Evolutionary conservation across 768 basidiomycete species (phyloP).

Genomic region (Aureoboletus auriporus): DNA sequence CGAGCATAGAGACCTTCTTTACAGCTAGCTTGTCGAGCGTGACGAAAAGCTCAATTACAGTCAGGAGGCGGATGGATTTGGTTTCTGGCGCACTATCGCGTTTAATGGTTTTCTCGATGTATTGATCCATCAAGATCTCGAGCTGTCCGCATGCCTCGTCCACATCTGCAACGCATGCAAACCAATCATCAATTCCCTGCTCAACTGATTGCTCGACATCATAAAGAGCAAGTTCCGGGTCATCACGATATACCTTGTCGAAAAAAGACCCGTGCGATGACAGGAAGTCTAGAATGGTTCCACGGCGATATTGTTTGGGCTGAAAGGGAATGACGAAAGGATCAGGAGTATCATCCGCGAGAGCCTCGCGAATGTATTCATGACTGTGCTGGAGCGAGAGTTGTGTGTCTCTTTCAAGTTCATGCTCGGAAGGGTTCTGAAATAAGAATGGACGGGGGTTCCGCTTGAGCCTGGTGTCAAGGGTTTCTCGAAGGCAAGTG

Average conservation of each 20-base stretch:
- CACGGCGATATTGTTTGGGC: background rate
- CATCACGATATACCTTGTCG: background rate
- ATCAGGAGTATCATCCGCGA: background rate
- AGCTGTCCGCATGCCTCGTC: conserved; percentile 7
- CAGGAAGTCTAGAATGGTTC: conserved; percentile 8
- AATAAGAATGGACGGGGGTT: conserved; percentile 13
- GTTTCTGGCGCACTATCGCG: conserved; percentile 16
- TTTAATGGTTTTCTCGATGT: background rate
- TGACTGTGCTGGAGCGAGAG: conserved; percentile 30
- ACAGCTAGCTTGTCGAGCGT: conserved; percentile 24
- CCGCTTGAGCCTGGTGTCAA: conserved; percentile 2
- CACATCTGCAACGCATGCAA: conserved; percentile 6
- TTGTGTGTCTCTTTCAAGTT: conserved; percentile 27
- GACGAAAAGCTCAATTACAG: conserved; percentile 29
- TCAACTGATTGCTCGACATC: conserved; percentile 35
- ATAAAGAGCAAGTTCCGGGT: conserved; percentile 14
- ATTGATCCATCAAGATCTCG: conserved; percentile 17
- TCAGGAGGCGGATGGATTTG: conserved; percentile 38
- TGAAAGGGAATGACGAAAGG: background rate
- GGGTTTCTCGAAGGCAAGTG: conserved; percentile 2
- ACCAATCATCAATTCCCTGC: conserved; percentile 30
- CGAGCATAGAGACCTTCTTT: conserved; percentile 23
- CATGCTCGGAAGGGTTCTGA: conserved; percentile 27
- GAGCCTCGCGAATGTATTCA: conserved; percentile 22
- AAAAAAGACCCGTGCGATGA: conserved; percentile 2